Percentiles rank a stretch among this genome's conserved stretches.
These are phyloP conservation scores for Tephrocybe sp. DNA, from an alignment of 768 basidiomycete genomes.

Conservation along the genomic window DNA sequence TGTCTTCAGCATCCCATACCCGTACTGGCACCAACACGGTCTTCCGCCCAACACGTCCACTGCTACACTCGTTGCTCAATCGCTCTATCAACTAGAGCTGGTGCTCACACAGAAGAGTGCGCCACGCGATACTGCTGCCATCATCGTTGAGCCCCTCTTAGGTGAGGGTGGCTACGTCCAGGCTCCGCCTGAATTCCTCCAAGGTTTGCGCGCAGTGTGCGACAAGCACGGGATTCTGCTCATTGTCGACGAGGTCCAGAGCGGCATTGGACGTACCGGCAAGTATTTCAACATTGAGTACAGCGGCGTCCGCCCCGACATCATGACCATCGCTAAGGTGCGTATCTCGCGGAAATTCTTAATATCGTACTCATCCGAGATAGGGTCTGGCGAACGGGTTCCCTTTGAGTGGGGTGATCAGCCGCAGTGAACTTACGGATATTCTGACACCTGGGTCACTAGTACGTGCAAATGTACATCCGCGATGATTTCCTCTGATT, in stretches of 20 bases:
- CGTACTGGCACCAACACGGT: constrained; percentile 89
- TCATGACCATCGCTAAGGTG: constrained; percentile 88
- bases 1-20: constrained; percentile 79
- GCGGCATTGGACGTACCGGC: constrained; percentile 88
- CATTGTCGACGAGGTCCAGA: constrained; percentile 86
- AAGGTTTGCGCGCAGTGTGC: constrained; percentile 80
- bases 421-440: constrained; percentile 79
- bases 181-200: constrained; percentile 77
- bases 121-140: constrained; percentile 88
- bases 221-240: constrained; percentile 84
- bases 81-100: constrained; percentile 81
- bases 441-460: constrained; percentile 76
- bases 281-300: constrained; percentile 81
- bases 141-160: constrained; percentile 89
- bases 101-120: constrained; percentile 75
- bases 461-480: constrained; percentile 42
- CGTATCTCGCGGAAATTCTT: constrained; percentile 1
- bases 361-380: background rate
- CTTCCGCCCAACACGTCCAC: constrained; percentile 54
- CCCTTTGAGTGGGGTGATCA: constrained; percentile 86
- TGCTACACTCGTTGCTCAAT: constrained; percentile 56
- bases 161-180: constrained; percentile 97
- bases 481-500: background rate
- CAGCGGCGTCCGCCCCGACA: constrained; percentile 84
- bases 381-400: constrained; percentile 90